Percentiles rank a stretch among this genome's conserved stretches.
Evolutionary conservation across 345 rosid genomes (phyloP).

Genomic region (Pistacia integerrima): DNA sequence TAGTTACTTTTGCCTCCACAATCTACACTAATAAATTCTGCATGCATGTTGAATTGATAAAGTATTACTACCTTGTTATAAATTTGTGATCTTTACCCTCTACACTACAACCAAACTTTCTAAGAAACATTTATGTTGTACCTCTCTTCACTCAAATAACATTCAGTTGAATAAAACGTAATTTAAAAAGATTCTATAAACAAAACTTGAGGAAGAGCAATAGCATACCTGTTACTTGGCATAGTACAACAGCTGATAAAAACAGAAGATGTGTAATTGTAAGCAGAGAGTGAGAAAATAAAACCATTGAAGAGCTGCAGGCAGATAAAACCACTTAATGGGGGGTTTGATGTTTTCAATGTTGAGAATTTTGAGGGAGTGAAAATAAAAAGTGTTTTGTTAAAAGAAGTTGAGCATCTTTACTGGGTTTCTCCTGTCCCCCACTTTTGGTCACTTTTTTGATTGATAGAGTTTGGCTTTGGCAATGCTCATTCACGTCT

Average conservation of each 20-base stretch:
- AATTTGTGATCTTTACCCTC: not conserved
- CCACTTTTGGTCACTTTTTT: constrained; percentile 18
- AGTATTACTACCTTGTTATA: not conserved
- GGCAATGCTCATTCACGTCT: constrained; percentile 32
- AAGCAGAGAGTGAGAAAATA: constrained; percentile 36
- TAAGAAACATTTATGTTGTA: not conserved
- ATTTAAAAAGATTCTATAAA: constrained; percentile 13
- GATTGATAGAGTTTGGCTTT: constrained; percentile 27
- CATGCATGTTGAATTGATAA: constrained; percentile 37
- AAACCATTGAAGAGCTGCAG: constrained; percentile 54
- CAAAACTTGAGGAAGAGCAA: constrained; percentile 14
- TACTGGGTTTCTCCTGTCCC: not conserved
- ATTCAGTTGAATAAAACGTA: not conserved
- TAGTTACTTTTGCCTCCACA: constrained; percentile 76
- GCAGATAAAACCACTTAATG: constrained; percentile 11
- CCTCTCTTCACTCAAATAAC: not conserved
- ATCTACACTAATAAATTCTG: constrained; percentile 91
- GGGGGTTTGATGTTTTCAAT: constrained; percentile 8
- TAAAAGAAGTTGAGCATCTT: constrained; percentile 24
- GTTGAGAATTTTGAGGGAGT: constrained; percentile 11
- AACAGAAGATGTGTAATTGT: constrained; percentile 30
- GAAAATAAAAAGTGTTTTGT: constrained; percentile 17
- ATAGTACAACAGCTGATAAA: constrained; percentile 34
- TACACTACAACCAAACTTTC: not conserved
- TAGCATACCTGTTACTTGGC: constrained; percentile 61